Percentiles rank a stretch among this genome's conserved stretches.
Evolutionary conservation across 1,284 basidiomycete species (phyloP).

Genomic region (Cutaneotrichosporon dermatis): DNA sequence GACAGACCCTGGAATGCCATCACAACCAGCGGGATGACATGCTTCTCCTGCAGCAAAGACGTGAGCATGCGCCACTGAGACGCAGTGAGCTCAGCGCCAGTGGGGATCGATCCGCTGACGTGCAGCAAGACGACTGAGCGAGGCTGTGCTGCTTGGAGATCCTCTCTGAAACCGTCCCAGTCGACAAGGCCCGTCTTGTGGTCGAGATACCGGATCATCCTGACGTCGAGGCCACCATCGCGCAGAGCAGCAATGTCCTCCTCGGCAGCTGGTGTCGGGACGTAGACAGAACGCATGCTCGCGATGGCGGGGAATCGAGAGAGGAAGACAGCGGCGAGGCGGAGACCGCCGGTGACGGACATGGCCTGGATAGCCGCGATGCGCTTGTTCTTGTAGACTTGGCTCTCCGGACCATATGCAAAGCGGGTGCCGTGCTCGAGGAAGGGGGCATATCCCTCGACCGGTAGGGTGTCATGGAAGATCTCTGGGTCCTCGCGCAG

Average conservation of each 20-base stretch:
- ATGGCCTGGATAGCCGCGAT: constrained; percentile 70
- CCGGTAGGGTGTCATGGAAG: constrained; percentile 31
- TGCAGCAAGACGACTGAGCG: constrained; percentile 83
- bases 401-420: constrained; percentile 56
- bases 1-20: constrained; percentile 47
- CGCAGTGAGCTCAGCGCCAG: constrained; percentile 85
- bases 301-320: constrained; percentile 56
- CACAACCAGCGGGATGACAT: constrained; percentile 43
- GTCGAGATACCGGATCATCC: constrained; percentile 67
- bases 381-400: constrained; percentile 49
- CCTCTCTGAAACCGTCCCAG: constrained; percentile 65
- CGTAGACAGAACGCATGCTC: constrained; percentile 27
- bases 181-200: constrained; percentile 83
- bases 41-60: constrained; percentile 37
- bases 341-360: constrained; percentile 93
- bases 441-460: constrained; percentile 44
- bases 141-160: constrained; percentile 57
- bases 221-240: constrained; percentile 42
- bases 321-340: constrained; percentile 84
- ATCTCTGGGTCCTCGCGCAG: constrained; percentile 31
- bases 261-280: constrained; percentile 37
- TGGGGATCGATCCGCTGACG: constrained; percentile 93
- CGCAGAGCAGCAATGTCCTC: constrained; percentile 40
- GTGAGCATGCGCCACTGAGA: constrained; percentile 79
- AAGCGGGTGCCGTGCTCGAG: constrained; percentile 37